Evolutionary conservation across 73 alveolate genomes (phyloP), one percentile per base, ranked within the genome.

Genomic region (Paramecium sexaurelia): DNA sequence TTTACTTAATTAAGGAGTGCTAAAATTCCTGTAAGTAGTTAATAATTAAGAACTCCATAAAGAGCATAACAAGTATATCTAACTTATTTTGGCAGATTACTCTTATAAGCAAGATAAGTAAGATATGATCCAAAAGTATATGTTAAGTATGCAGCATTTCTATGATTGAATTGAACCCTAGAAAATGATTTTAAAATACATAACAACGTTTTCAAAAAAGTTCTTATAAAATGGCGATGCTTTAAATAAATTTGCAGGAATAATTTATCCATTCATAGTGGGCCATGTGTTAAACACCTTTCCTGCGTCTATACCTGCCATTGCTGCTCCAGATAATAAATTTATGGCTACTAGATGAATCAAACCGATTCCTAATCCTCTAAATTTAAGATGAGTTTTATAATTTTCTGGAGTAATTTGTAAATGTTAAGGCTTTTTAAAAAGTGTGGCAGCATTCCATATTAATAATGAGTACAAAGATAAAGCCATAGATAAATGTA

Each of bases 241-340:
- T 5, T 87, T 57, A 55, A 93, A 89, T 61, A 94, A 94, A 0
- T 93, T 92, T 3, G 84, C 85, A n/a, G 95, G 96, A 19, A 91
- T 24, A 47, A 96, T 85, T 41, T 89, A 40, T 26, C 94, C 96
- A 27, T 98, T 98, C 61, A 95, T 87, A 40, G 51, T 61, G 0
- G 99, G 99, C 92, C 90, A 97, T 27, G 97, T 97, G 67, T 97
- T 97, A 41, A 92, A 94, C 13, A 97, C 95, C 9, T 85, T 92
- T 45, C 99, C 97, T 10, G 97, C 99, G 43, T 94, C 94, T 15
- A 86, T 97, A 8, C 99, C 99, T 8, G 99, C 98, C 33, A 96
- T 97, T 13, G 96, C 55, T 17, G 95, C 94, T 75, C 99, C 97
- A 29, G 95, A 86, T 22, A 93, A 55, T 36, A 93, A 68, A 39